phyloP scores from a whole-genome alignment of 805 yeast genomes.

The Hemisphaericaspora nanyangensis region DNA sequence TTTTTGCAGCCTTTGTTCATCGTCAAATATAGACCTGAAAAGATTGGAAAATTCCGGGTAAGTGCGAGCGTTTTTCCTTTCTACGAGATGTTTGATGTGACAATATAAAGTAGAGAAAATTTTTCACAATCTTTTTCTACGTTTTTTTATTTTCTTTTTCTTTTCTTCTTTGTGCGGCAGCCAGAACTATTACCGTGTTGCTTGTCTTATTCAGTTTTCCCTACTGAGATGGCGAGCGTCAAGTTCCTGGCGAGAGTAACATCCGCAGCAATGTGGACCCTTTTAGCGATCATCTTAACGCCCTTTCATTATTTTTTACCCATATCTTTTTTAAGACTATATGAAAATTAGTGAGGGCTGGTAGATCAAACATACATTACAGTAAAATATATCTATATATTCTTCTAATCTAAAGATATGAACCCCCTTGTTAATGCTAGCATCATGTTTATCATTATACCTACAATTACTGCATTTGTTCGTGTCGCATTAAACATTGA shows the following conservation, averaged over 20 bases:
- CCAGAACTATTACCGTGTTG: slow-evolving; percentile 51
- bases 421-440: slow-evolving; percentile 60
- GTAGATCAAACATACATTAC: slow-evolving; percentile 45
- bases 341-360: slow-evolving; percentile 41
- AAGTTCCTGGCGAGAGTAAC: slow-evolving; percentile 46
- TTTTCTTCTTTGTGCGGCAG: slow-evolving; percentile 45
- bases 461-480: slow-evolving; percentile 68
- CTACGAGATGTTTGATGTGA: background rate
- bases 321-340: slow-evolving; percentile 14
- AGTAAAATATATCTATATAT: background rate
- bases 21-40: too few relatives aligned
- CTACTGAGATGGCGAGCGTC: slow-evolving; percentile 50
- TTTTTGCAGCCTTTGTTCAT: too few relatives aligned
- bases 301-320: slow-evolving; percentile 32
- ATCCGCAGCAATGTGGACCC: slow-evolving; percentile 22
- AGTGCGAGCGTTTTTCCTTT: background rate
- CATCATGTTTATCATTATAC: slow-evolving; percentile 62
- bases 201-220: slow-evolving; percentile 45
- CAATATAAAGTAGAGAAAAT: background rate
- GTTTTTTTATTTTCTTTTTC: slow-evolving; percentile 3
- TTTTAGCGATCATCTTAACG: slow-evolving; percentile 44
- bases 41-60: background rate
- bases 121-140: background rate
- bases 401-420: slow-evolving; percentile 34
- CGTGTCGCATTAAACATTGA: slow-evolving; percentile 58